Evolutionary conservation across 352 stramenopile genomes (phyloP).

Genomic region (Achlya hypogyna): DNA sequence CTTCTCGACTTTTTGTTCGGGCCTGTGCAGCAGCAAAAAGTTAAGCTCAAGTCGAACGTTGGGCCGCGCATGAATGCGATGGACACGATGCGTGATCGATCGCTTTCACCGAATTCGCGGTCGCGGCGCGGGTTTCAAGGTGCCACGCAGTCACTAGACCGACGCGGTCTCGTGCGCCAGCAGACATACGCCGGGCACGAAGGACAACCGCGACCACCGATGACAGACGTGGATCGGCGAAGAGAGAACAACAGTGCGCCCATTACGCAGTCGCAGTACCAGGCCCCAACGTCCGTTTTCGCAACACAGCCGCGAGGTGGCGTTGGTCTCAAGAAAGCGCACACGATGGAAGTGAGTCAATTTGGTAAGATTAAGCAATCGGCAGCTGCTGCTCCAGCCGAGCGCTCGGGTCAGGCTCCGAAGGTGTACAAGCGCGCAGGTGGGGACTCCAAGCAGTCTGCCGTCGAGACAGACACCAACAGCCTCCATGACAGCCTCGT

Average conservation of each 20-base stretch:
- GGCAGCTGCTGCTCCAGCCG: not conserved
- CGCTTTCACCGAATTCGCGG: not conserved
- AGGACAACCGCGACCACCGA: not conserved
- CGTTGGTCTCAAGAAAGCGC: not conserved
- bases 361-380: conserved; percentile 4
- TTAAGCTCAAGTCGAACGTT: conserved; percentile 8
- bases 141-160: not conserved
- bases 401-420: not conserved
- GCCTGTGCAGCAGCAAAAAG: not conserved
- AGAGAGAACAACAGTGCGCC: conserved; percentile 3
- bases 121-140: not conserved
- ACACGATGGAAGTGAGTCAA: conserved; percentile 5
- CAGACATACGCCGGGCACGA: conserved; percentile 1
- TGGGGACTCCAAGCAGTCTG: not conserved
- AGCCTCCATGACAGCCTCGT: not conserved
- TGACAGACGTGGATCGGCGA: not conserved
- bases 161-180: not conserved
- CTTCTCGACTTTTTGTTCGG: conserved; percentile 5
- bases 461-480: not conserved
- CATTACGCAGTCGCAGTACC: not conserved
- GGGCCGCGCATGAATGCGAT: not conserved
- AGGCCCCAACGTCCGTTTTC: not conserved
- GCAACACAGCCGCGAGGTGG: not conserved
- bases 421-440: not conserved
- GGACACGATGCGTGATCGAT: not conserved